Base-by-base conservation (phyloP, 2,329 filamentous ascomycete species). In the Alternaria triticimaculans region DNA sequence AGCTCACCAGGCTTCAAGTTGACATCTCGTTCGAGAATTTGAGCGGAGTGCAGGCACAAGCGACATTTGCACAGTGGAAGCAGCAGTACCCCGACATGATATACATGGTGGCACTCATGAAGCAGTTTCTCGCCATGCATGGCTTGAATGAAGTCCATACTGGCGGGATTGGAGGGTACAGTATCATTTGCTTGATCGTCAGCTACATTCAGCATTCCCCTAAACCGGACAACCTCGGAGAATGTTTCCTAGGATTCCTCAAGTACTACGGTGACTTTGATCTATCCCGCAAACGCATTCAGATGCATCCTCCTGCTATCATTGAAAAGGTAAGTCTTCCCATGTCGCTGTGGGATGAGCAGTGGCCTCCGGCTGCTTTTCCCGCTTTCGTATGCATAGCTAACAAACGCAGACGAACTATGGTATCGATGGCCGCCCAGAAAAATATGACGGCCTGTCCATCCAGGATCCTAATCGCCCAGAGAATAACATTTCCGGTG, bases 1-100 rank as follows among this genome's bases (percentile, higher is more conserved):
- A 83, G 58, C 74, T 86, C 57, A 97, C 94, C 2, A 90, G 89
- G 12, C 83, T 99, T 57, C 92, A 92, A 70, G 91, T 98, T 12
- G 96, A 99, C 77, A 87, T 99, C 12, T 98, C 94, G 0, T 97
- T 99, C 76, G 95, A 99, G 81, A 98, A 97, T 75, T 81, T 90
- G 37, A 92, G 91, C 45, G 96, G 96, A 11, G 82, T 97, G 10
- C 81, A 87, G 18, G 95, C 96, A 3, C 91, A 96, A 73, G 82
- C 89, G 18, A 97, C 93, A 0, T 97, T 97, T 77, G 80, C 89
- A 58, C 79, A 83, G 0, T 99, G 96, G 96, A 94, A 92, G 79
- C 72, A 84, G 14, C 83, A 90, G 57, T 97, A 91, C 68, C 94
- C 95, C 1, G 89, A 89, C 9, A 94, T 98, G 92, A 92, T 93